Evolutionary conservation across 2,329 filamentous ascomycete genomes (phyloP).

Genomic region (Alternaria sp.): DNA sequence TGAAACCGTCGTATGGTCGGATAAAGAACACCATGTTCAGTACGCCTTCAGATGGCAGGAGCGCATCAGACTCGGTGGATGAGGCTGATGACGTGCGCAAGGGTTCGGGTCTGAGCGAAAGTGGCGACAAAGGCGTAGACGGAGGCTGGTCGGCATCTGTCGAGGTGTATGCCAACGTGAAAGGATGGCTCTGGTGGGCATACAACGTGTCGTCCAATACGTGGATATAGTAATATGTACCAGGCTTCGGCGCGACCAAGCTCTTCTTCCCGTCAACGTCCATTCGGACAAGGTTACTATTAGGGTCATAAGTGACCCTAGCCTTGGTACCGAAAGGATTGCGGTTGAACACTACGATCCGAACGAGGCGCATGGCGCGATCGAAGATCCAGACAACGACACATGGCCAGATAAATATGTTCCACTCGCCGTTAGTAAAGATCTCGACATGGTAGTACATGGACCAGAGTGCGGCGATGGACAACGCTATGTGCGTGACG

Average conservation of each 20-base stretch:
- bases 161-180: constrained; percentile 45
- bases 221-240: constrained; percentile 63
- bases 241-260: constrained; percentile 51
- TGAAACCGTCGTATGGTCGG: constrained; percentile 62
- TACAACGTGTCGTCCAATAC: constrained; percentile 56
- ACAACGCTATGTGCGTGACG: constrained; percentile 55
- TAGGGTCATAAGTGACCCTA: constrained; percentile 54
- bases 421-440: constrained; percentile 58
- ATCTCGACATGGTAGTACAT: constrained; percentile 66
- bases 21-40: constrained; percentile 58
- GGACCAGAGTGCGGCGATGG: constrained; percentile 56
- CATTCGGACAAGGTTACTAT: constrained; percentile 58
- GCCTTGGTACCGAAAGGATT: constrained; percentile 49
- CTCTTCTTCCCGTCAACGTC: constrained; percentile 53
- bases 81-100: constrained; percentile 19
- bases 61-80: constrained; percentile 43
- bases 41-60: constrained; percentile 25
- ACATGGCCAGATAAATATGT: constrained; percentile 61
- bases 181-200: constrained; percentile 61
- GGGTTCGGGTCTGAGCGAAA: constrained; percentile 17
- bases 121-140: constrained; percentile 18
- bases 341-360: constrained; percentile 57
- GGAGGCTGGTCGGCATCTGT: constrained; percentile 6
- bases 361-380: constrained; percentile 56
- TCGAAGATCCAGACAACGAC: constrained; percentile 62